Evolutionary conservation across 2,329 filamentous ascomycete genomes (phyloP), one percentile per base, ranked within the genome.

Genomic region (Rhinocladiella mackenziei): DNA sequence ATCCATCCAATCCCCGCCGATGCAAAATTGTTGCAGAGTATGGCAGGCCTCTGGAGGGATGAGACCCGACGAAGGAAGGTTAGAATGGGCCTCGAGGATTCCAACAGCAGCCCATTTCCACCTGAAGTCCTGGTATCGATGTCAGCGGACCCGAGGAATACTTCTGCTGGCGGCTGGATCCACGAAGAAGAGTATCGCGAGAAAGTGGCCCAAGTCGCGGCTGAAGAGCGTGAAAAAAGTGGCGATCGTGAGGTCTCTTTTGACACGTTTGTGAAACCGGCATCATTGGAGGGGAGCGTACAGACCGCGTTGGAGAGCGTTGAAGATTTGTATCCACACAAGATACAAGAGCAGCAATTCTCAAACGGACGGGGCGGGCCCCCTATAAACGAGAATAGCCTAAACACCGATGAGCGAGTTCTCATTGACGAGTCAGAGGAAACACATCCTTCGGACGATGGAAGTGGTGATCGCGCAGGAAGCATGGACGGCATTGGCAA

Each of bases 21-120:
- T 53, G 72, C 89, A 60, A 95, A 94, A 60, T 74, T 95, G 8
- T 89, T 98, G 4, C 82, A 87, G 59, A 98, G 92, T 53, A 91
- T 98, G 86, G 89, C 88, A 43, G 85, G 86, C 1, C 67, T 98
- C 2, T 98, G 92, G 92, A 82, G 81, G 60, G 88, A 95, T 56
- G 92, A 97, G 64, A 87, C 84, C 0, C 81, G 80, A 46, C 78
- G 89, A 32, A 78, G 89, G 22, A 91, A 86, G 63, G 73, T 77
- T 35, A 78, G 77, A 33, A 83, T 91, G 76, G 77, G 80, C 2
- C 71, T 83, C 34, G 68, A 67, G 4, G 73, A 80, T 52, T 74
- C 80, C 22, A 78, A 74, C 4, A 86, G 80, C 57, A 91, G 78
- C 50, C 86, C 88, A 0, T 95, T 95, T 53, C 81, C 85, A 2